A percentile compares a stretch with the other conserved stretches of the same genome.
phyloP scores from a whole-genome alignment of 768 basidiomycete genomes.

The Tricholoma saponaceum region DNA sequence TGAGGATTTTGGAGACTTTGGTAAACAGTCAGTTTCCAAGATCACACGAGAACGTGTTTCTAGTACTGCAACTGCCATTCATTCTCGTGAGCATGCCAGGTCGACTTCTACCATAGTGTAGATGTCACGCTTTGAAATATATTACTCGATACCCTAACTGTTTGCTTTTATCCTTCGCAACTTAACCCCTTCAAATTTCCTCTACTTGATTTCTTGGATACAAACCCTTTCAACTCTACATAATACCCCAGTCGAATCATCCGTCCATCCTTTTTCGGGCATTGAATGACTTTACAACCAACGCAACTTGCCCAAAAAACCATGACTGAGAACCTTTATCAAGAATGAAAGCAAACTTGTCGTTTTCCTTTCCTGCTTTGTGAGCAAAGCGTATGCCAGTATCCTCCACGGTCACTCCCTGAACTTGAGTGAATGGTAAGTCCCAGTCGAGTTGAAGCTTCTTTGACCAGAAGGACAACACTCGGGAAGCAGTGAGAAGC shows the following conservation, averaged over 20 bases:
- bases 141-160: slow-evolving; percentile 2
- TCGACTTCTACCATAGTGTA: slow-evolving; percentile 36
- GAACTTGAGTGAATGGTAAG: slow-evolving; percentile 79
- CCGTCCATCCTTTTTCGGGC: slow-evolving; percentile 67
- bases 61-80: slow-evolving; percentile 47
- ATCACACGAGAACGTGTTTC: slow-evolving; percentile 50
- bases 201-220: slow-evolving; percentile 6
- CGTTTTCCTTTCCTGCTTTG: slow-evolving; percentile 69
- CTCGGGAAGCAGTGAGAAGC: slow-evolving; percentile 71
- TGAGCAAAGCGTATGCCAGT: slow-evolving; percentile 86
- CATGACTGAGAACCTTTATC: slow-evolving; percentile 73
- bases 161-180: not conserved
- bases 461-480: slow-evolving; percentile 83
- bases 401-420: slow-evolving; percentile 86
- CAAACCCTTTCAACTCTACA: not conserved
- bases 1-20: slow-evolving; percentile 22
- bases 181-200: not conserved
- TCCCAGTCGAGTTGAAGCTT: slow-evolving; percentile 90
- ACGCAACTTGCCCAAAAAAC: slow-evolving; percentile 77
- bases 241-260: slow-evolving; percentile 11
- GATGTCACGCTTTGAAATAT: slow-evolving; percentile 17
- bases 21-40: slow-evolving; percentile 28
- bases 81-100: slow-evolving; percentile 21
- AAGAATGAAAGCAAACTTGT: slow-evolving; percentile 73
- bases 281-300: slow-evolving; percentile 76